A percentile compares a stretch with the other conserved stretches of the same genome.
These are phyloP conservation scores for Tetrahymena elliotti DNA, from an alignment of 73 alveolate species.

Conservation along the genomic window DNA sequence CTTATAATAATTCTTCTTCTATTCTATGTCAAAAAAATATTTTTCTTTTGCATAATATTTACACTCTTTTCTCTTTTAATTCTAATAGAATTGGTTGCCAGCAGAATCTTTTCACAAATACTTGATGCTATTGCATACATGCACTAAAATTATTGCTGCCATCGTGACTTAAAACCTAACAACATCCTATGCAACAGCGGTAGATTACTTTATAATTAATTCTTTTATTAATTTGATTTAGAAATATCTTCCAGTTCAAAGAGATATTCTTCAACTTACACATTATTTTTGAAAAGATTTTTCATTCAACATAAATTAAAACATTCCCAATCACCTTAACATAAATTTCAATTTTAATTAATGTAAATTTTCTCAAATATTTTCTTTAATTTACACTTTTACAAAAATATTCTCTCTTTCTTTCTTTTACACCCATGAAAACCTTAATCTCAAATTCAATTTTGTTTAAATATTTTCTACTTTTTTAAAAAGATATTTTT, in stretches of 20 bases:
- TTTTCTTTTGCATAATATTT: too few relatives aligned
- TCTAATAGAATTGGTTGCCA: neutral
- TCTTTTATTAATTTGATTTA: neutral
- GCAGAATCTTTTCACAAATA: neutral
- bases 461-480: too few relatives aligned
- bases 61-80: too few relatives aligned
- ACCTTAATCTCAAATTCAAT: neutral
- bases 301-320: neutral
- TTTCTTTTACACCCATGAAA: neutral
- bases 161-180: constrained; percentile 26
- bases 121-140: constrained; percentile 8
- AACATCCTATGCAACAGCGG: constrained; percentile 28
- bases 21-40: too few relatives aligned
- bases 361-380: too few relatives aligned
- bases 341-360: neutral
- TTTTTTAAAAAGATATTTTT: too few relatives aligned
- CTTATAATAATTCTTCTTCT: too few relatives aligned
- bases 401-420: neutral
- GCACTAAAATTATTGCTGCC: constrained; percentile 20
- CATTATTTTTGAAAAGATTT: too few relatives aligned
- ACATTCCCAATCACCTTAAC: neutral
- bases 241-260: neutral
- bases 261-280: neutral
- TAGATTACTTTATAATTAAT: neutral
- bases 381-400: too few relatives aligned